Conservation (phyloP, 2,329 filamentous ascomycete species). For the Zymoseptoria pseudotritici region DNA sequence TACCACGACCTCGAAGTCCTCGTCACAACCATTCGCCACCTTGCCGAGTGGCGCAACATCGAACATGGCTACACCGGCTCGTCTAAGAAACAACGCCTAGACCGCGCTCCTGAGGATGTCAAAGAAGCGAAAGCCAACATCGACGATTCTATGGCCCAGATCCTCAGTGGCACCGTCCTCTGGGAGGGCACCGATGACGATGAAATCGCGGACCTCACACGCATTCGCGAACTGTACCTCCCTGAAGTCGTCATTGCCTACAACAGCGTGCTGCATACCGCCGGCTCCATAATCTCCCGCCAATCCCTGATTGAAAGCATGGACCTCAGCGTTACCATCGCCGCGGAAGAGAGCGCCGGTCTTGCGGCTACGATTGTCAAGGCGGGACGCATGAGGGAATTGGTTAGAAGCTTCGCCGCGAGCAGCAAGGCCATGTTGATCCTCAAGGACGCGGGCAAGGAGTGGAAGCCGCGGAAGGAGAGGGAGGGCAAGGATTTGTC, state of each 20-base stretch:
- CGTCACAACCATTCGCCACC: constrained; percentile 35
- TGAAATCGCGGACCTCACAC: constrained; percentile 54
- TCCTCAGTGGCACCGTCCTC: constrained; percentile 29
- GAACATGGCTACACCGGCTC: constrained; percentile 32
- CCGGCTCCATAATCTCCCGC: constrained; percentile 64
- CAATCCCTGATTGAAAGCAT: constrained; percentile 77
- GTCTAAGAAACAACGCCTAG: constrained; percentile 12
- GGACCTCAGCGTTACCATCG: constrained; percentile 71
- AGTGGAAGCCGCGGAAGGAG: constrained; percentile 36
- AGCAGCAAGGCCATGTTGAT: constrained; percentile 64
- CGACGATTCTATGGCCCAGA: constrained; percentile 30
- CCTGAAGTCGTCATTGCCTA: constrained; percentile 82
- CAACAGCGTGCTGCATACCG: constrained; percentile 70
- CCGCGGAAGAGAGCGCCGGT: constrained; percentile 40
- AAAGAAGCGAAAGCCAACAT: constrained; percentile 36
- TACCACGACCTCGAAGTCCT: constrained; percentile 40
- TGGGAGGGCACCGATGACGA: constrained; percentile 29
- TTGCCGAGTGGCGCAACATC: constrained; percentile 36
- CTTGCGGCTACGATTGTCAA: constrained; percentile 33
- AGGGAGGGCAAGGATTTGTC: constrained; percentile 35
- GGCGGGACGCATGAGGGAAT: constrained; percentile 38
- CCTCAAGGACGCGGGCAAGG: constrained; percentile 37
- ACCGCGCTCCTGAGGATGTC: constrained; percentile 21
- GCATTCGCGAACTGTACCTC: constrained; percentile 69
- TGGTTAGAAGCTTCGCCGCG: constrained; percentile 57